Percentiles rank a stretch among this genome's conserved stretches.
phyloP scores from a whole-genome alignment of 306 rosid genomes.

The Crotalaria pallida region DNA sequence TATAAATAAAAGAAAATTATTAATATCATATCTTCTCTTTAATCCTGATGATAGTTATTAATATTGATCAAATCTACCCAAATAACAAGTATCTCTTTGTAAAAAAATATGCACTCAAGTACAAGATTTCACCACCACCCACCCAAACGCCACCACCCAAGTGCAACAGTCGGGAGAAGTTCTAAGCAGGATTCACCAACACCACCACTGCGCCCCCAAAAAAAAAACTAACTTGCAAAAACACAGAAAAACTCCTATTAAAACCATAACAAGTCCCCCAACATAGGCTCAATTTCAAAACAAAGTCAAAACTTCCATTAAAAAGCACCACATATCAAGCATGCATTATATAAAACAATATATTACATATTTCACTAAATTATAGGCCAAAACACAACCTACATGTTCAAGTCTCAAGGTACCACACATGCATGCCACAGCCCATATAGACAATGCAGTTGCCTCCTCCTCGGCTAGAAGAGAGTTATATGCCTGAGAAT shows the following conservation, averaged over 20 bases:
- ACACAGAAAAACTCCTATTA: background rate
- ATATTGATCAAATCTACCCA: background rate
- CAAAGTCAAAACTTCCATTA: background rate
- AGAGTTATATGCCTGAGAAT: constrained; percentile 67
- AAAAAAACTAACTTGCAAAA: background rate
- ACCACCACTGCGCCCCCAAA: background rate
- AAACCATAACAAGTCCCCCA: background rate
- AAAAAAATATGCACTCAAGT: background rate
- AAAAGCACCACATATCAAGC: background rate
- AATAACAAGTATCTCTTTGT: background rate
- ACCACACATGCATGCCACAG: constrained; percentile 91
- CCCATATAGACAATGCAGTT: constrained; percentile 83
- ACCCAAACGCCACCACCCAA: no score
- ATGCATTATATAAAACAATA: constrained; percentile 8
- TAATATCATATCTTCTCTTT: background rate
- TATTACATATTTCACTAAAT: background rate
- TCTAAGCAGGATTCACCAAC: background rate
- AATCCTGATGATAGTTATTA: background rate
- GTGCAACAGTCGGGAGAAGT: no score
- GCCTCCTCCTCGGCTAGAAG: constrained; percentile 93
- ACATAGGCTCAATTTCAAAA: background rate
- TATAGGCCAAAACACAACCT: constrained; percentile 23
- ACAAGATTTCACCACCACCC: background rate
- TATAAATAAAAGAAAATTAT: background rate
- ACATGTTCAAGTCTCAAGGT: constrained; percentile 94